Evolutionary conservation across 2,329 filamentous ascomycete species (phyloP).

Genomic region (Diaporthe sp.): DNA sequence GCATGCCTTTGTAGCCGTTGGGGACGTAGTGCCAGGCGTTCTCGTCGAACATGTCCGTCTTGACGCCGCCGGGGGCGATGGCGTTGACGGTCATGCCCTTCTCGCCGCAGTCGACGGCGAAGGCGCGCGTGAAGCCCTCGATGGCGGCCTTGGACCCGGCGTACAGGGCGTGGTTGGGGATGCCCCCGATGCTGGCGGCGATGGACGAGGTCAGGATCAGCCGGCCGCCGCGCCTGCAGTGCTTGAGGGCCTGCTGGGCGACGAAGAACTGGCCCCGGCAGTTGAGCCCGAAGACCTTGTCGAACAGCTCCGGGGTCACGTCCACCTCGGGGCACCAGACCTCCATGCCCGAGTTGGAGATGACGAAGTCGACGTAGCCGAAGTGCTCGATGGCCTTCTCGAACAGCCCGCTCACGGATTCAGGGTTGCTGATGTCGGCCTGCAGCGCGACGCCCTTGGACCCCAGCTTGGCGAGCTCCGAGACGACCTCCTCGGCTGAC

Average conservation of each 20-base stretch:
- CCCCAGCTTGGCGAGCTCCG: slow-evolving; percentile 67
- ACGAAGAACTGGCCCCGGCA: slow-evolving; percentile 82
- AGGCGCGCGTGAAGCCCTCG: slow-evolving; percentile 78
- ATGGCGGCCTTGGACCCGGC: slow-evolving; percentile 80
- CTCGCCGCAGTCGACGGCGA: slow-evolving; percentile 78
- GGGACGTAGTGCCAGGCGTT: slow-evolving; percentile 77
- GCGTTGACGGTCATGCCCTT: slow-evolving; percentile 79
- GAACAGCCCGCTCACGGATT: slow-evolving; percentile 73
- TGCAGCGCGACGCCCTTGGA: slow-evolving; percentile 70
- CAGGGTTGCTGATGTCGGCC: slow-evolving; percentile 73
- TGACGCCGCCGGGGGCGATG: slow-evolving; percentile 79
- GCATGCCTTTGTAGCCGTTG: slow-evolving; percentile 65
- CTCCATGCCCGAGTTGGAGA: slow-evolving; percentile 80
- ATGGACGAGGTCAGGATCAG: slow-evolving; percentile 81
- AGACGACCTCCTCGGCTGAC: slow-evolving; percentile 69
- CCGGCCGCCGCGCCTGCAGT: slow-evolving; percentile 77
- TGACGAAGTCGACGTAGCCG: slow-evolving; percentile 78
- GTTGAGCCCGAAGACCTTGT: slow-evolving; percentile 80
- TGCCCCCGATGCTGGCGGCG: slow-evolving; percentile 73
- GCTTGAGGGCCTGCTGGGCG: slow-evolving; percentile 79
- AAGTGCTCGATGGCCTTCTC: slow-evolving; percentile 74
- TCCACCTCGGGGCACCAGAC: slow-evolving; percentile 78
- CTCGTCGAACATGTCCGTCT: slow-evolving; percentile 82
- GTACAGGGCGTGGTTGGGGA: slow-evolving; percentile 79
- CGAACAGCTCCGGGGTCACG: slow-evolving; percentile 77